Evolutionary conservation across 2,329 filamentous ascomycete species (phyloP).

Genomic region (Polytolypa hystricis): DNA sequence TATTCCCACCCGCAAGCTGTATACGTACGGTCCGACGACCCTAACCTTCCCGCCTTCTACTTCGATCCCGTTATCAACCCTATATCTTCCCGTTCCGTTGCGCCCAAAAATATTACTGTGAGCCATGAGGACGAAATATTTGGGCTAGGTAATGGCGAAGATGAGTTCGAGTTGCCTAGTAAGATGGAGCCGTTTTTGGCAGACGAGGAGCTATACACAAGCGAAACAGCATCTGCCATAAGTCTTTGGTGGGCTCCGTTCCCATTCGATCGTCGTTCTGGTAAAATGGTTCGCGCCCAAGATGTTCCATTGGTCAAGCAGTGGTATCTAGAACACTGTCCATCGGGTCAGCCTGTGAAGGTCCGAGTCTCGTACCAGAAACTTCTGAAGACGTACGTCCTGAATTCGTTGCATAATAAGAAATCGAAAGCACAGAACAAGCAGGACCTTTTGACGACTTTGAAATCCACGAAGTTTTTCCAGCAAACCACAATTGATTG

Average conservation of each 20-base stretch:
- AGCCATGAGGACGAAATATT: constrained; percentile 94
- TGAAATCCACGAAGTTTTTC: constrained; percentile 98
- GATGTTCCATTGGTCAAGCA: constrained; percentile 96
- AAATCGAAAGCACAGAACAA: constrained; percentile 92
- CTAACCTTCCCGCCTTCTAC: constrained; percentile 86
- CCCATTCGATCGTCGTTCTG: constrained; percentile 87
- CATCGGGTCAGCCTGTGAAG: constrained; percentile 84
- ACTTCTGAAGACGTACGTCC: constrained; percentile 84
- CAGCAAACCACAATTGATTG: constrained; percentile 98
- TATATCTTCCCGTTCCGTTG: constrained; percentile 87
- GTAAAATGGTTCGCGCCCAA: constrained; percentile 90
- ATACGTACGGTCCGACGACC: constrained; percentile 78
- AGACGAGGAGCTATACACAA: constrained; percentile 78
- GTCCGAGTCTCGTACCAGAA: constrained; percentile 98
- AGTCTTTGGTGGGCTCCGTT: constrained; percentile 97
- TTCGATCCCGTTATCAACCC: constrained; percentile 98
- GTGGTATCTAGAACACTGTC: constrained; percentile 95
- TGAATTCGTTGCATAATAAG: constrained; percentile 95
- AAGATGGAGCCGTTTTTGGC: constrained; percentile 78
- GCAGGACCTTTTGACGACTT: constrained; percentile 75
- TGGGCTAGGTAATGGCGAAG: constrained; percentile 66
- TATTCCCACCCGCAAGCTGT: constrained; percentile 90
- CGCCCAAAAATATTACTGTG: constrained; percentile 83
- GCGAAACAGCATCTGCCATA: constrained; percentile 83
- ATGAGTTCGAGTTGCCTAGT: constrained; percentile 71